A percentile compares a stretch with the other conserved stretches of the same genome.
These are phyloP conservation scores for Kwoniella sp. DNA, from an alignment of 768 basidiomycete species.

Conservation along the genomic window DNA sequence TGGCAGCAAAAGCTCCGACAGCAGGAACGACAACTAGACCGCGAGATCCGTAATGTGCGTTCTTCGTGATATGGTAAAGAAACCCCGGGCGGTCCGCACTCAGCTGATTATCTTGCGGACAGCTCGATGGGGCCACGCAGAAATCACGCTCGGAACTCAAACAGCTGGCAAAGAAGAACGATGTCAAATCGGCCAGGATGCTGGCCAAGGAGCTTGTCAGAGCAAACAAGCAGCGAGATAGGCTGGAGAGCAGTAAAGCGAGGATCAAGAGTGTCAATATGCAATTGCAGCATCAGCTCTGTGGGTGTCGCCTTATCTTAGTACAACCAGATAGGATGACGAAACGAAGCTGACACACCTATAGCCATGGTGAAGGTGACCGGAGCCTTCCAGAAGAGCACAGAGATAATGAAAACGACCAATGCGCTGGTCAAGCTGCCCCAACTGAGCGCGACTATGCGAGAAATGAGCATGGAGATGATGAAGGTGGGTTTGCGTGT, in stretches of 20 bases:
- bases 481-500: conserved; percentile 65
- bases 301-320: conserved; percentile 56
- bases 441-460: conserved; percentile 86
- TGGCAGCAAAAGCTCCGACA: conserved; percentile 85
- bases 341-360: not conserved
- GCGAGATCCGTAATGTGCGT: conserved; percentile 90
- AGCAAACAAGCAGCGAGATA: conserved; percentile 88
- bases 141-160: conserved; percentile 80
- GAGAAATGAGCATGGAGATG: conserved; percentile 99
- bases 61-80: not conserved
- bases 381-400: conserved; percentile 94
- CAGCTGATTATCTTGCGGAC: not conserved
- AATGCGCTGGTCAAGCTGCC: conserved; percentile 86
- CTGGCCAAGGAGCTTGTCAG: conserved; percentile 91
- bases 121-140: conserved; percentile 77
- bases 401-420: conserved; percentile 98
- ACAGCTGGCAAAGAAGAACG: conserved; percentile 82
- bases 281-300: conserved; percentile 85
- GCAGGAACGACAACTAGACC: conserved; percentile 76
- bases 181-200: conserved; percentile 85
- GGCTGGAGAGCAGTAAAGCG: conserved; percentile 87
- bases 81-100: not conserved
- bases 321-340: not conserved
- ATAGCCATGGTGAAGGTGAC: conserved; percentile 94
- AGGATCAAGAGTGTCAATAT: conserved; percentile 81